Percentiles rank a stretch among this genome's conserved stretches.
Conservation (phyloP, 257 asterid species). For the Rehmannia glutinosa region DNA sequence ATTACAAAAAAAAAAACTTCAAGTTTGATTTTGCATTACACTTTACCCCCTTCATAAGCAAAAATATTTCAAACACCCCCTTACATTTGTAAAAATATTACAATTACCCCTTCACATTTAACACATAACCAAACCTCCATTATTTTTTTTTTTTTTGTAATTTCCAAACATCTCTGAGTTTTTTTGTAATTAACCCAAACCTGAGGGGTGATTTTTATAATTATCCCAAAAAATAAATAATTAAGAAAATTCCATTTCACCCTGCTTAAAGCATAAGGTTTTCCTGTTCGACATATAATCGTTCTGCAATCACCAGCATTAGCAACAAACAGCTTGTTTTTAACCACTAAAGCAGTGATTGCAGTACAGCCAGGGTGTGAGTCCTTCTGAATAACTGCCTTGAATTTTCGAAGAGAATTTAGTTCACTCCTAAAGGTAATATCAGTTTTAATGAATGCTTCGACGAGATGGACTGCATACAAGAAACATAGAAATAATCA, state of each 20-base stretch:
- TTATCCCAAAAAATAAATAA: not conserved
- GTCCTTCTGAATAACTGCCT: conserved; percentile 59
- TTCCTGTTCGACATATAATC: conserved; percentile 72
- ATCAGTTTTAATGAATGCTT: conserved; percentile 82
- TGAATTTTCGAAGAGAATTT: conserved; percentile 42
- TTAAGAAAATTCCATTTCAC: conserved; percentile 38
- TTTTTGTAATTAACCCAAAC: too few relatives aligned
- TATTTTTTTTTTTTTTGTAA: too few relatives aligned
- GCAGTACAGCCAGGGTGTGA: conserved; percentile 98
- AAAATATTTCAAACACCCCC: too few relatives aligned
- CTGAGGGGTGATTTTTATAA: too few relatives aligned
- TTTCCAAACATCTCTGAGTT: too few relatives aligned
- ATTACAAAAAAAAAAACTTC: too few relatives aligned
- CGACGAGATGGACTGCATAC: conserved; percentile 59
- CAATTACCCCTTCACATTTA: too few relatives aligned
- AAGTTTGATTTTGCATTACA: too few relatives aligned
- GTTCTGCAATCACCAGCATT: conserved; percentile 97
- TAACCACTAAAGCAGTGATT: conserved; percentile 61
- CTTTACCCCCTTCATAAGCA: too few relatives aligned
- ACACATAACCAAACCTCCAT: too few relatives aligned
- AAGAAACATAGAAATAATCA: conserved; percentile 2
- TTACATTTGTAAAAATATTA: too few relatives aligned
- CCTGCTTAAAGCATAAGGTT: conserved; percentile 75
- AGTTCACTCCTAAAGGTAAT: conserved; percentile 70
- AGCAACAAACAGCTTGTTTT: conserved; percentile 78